Base-by-base conservation (phyloP, 257 asterid genomes). In the Salvia splendens region DNA sequence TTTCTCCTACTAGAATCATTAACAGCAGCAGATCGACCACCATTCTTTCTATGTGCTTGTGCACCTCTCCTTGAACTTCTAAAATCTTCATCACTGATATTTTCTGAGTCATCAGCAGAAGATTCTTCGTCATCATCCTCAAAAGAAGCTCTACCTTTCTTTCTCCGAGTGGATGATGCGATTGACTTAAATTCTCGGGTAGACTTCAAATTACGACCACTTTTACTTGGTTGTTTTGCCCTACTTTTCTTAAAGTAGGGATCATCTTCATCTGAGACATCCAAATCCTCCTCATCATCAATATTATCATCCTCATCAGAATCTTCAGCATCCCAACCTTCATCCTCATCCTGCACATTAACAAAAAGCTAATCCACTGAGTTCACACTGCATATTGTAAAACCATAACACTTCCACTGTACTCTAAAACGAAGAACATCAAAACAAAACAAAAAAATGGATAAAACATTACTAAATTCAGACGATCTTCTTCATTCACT, bases 301-400 rank as follows among this genome's bases (percentile, higher is more conserved):
- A 59, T 80, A 75, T 74, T 82, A 68, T 83, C 88, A 55, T 84
- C 85, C 49, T 85, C 99, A 35, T 94, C 99, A 74, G 98, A 91
- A 75, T 84, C 98, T 81, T 82, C 97, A 64, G 78, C 96, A 76
- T 76, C 93, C 96, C 96, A 94, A 79, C 87, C 96, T n/a, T 82
- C 93, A 72, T 89, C 85, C 79, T 84, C 85, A 57, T 69, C 84
- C 97, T 94, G 78, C 64, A 78, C 16, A 73, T 71, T 15, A 30
- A 65, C 32, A 55, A 42, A 74, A 78, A 68, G 67, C 28, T 54
- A 63, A 61, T 28, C 65, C 57, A 30, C 35, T 64, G 60, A 36
- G 68, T 63, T 83, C 60, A 74, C 71, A 65, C 43, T 0, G 28
- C 56, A 65, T 61, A 61, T 49, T 49, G 45, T 12, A 28, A 12